Base-by-base conservation (phyloP, 176 grass and related monocot species). In the Canna indica region DNA sequence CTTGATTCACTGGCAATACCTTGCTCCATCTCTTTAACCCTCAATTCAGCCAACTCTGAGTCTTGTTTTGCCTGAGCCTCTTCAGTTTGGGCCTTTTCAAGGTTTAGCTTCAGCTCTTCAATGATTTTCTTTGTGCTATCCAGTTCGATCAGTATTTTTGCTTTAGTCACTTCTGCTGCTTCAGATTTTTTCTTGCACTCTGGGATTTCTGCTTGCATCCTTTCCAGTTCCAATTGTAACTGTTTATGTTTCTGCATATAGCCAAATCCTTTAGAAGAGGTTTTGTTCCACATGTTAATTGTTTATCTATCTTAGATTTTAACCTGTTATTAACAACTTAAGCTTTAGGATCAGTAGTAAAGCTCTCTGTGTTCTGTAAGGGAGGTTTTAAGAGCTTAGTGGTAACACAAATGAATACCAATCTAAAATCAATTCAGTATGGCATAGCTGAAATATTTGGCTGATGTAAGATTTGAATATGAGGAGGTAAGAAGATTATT, bases 1-100 rank as follows among this genome's bases (percentile, higher is more conserved):
- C 91, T 96, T 35, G 88, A 80, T 74, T 81, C 85, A 71, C 82
- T 76, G 13, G 77, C 71, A 77, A 88, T 88, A 22, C 91, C 91
- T 62, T 81, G 81, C 63, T 90, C 85, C 67, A 92, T 85, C 78
- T 92, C 88, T 73, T 90, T 73, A 22, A 77, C 75, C 64, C 88
- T 84, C 50, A 90, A 71, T 46, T 85, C 77, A 33, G 84, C 88
- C 56, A 97, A 74, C 69, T 97, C 88, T 46, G 77, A 91, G 78
- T 97, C 93, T 76, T 97, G 88, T 77, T 86, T 86, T 73, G 88
- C 86, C 72, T 89, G 88, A 57, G 76, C 86, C 42, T 87, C 75
- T 78, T 92, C 93, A 81, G 83, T 76, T 45, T 90, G 79, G 70
- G 68, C 79, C 56, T 77, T 97, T 67, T 97, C 93, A 67, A 97